Base-by-base conservation (phyloP, 164 flowering plant genomes). In the Hamamelis virginiana region DNA sequence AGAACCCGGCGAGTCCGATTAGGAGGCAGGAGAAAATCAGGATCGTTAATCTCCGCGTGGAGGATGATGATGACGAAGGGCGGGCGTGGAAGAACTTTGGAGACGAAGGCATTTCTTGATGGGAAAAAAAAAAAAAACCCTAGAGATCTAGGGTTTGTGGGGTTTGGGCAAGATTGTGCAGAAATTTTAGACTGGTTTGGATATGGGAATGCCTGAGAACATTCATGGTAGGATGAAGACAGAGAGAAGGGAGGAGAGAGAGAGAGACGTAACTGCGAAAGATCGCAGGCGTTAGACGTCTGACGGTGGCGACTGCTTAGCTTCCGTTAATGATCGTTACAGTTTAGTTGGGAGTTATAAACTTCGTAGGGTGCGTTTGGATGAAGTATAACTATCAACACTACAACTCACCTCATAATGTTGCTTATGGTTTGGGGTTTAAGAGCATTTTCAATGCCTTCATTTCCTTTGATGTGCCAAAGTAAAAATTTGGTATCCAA, bases 71-170 rank as follows among this genome's bases (percentile, higher is more conserved):
- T 41, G 61, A 57, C 4, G 81, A 53, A 8, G 78, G 72, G n/a
- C 90, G 90, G 22, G 89, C 80, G 69, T 84, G 75, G 80, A 86
- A 83, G 75, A 75, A 68, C 59, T 90, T 92, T 22, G 91, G 89
- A 46, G 84, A 83, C 1, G 88, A 84, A 67, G 94, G 91, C 90
- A 88, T 89, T 53, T 62, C 67, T 25, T n/a, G 41, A 33, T 33
- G 41, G 41, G 41, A 6, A 33, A 9, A n/a, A 12, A 45, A n/a
- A 46, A 59, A 57, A 64, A 62, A 70, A 44, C 65, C 71, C 76
- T 60, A 53, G 64, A 67, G 69, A 56, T 51, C 58, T 46, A 74
- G 67, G 65, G 62, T 28, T 59, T 59, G 18, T 18, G 19, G 22
- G 38, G 26, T 56, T 43, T 60, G 44, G 33, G 8, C 45, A 5